Evolutionary conservation across 1,284 basidiomycete genomes (phyloP), one percentile per base, ranked within the genome.

Genomic region (Ganoderma leucocontextum): DNA sequence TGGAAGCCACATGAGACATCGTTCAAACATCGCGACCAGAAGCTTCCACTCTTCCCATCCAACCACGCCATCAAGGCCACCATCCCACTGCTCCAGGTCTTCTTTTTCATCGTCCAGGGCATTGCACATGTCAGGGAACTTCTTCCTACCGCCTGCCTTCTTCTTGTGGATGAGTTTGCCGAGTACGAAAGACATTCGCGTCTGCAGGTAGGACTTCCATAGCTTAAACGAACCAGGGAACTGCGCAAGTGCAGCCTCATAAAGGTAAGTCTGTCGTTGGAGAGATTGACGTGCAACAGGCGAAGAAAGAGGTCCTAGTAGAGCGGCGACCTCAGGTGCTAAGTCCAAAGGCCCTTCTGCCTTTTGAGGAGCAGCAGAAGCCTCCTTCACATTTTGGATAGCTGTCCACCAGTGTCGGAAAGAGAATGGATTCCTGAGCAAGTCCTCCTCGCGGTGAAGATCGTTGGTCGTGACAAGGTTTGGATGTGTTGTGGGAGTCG

Each of bases 21-120:
- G 88, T 78, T 99, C 98, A 77, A 96, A 97, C 0, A 90, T 89
- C 6, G 95, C 94, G 9, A 97, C 88, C 6, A 99, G 85, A 25
- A 91, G 84, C 77, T 90, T 94, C 98, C 98, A 99, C 80, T 99
- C 98, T 71, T 94, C 91, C 89, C 92, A 97, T 2, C 97, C 98
- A 25, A 98, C 85, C 4, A 95, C 85, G 5, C 93, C 91, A 77
- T 99, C 95, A 63, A 99, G 82, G 6, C 94, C 92, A 22, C 90
- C 91, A 62, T 94, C 89, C 94, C 95, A 99, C 70, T 89, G 82
- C 78, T 95, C 91, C 58, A 90, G 73, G 73, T 93, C 90, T 70
- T 93, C 90, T 68, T 87, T 84, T 70, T 95, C 95, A 41, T 95
- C 93, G 77, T 96, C 95, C 68, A 96, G 81, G 66, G 93, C 94